Percentiles rank a stretch among this genome's conserved stretches.
These are phyloP conservation scores for Pezicula neosporulosa DNA, from an alignment of 2,329 filamentous ascomycete genomes.

Conservation along the genomic window DNA sequence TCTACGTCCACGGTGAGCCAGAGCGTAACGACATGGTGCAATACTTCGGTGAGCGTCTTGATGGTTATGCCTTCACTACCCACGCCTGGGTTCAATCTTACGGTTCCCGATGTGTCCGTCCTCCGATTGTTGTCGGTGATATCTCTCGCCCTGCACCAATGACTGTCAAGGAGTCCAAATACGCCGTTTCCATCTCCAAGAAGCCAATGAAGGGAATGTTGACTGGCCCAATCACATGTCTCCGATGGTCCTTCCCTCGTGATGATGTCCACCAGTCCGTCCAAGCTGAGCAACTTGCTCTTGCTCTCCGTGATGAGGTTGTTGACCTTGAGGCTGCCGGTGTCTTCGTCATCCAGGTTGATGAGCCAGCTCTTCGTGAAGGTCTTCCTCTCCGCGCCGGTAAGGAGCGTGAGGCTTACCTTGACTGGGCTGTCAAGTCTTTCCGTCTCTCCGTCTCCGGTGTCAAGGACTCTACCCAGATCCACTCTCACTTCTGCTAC, in stretches of 20 bases:
- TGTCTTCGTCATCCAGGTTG: conserved; percentile 97
- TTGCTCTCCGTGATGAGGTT: conserved; percentile 97
- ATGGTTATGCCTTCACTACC: conserved; percentile 98
- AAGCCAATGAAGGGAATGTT: conserved; percentile 99
- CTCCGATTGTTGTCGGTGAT: conserved; percentile 97
- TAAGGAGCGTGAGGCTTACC: conserved; percentile 93
- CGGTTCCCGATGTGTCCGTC: conserved; percentile 96
- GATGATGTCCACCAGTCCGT: conserved; percentile 99
- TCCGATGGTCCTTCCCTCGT: conserved; percentile 99
- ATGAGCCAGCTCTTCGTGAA: conserved; percentile 98
- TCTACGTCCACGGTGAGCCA: conserved; percentile 97
- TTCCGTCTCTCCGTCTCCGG: conserved; percentile 95
- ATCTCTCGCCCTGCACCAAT: conserved; percentile 95
- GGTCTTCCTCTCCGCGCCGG: conserved; percentile 95
- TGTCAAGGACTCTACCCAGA: conserved; percentile 94
- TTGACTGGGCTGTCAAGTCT: conserved; percentile 94
- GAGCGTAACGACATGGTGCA: conserved; percentile 99
- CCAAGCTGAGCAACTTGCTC: conserved; percentile 96
- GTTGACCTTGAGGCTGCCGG: conserved; percentile 96
- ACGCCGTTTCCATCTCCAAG: conserved; percentile 90
- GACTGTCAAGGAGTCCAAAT: conserved; percentile 99
- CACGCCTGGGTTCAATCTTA: conserved; percentile 99
- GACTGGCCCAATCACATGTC: conserved; percentile 96
- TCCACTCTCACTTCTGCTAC: conserved; percentile 99
- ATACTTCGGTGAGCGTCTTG: conserved; percentile 97